Percentiles rank a stretch among this genome's conserved stretches.
Conservation (phyloP, 805 yeast species). For the Maudiozyma pseudohumilis region DNA sequence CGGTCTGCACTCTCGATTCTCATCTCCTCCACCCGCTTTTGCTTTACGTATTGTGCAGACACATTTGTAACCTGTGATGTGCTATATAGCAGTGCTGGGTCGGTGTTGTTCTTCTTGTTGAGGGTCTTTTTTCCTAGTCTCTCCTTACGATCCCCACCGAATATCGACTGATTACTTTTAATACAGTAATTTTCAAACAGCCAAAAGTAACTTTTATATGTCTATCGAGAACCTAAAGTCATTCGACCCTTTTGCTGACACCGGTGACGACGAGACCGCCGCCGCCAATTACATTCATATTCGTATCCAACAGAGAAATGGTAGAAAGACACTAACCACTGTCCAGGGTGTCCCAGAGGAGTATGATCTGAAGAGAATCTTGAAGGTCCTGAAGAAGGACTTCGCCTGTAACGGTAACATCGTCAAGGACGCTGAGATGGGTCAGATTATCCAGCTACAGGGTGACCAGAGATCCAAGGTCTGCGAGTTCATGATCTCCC, state of each 20-base stretch:
- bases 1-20: too few species aligned
- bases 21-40: too few species aligned
- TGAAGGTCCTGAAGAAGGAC: conserved; percentile 91
- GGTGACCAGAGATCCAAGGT: conserved; percentile 98
- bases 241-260: conserved; percentile 98
- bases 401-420: conserved; percentile 98
- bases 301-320: conserved; percentile 99
- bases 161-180: too few species aligned
- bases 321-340: conserved; percentile 96
- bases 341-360: conserved; percentile 96
- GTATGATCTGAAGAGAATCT: conserved; percentile 87
- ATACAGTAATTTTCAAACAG: too few species aligned
- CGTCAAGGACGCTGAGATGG: conserved; percentile 91
- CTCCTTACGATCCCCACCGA: too few species aligned
- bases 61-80: too few species aligned
- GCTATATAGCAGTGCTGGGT: too few species aligned
- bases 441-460: conserved; percentile 94
- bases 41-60: too few species aligned
- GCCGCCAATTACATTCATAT: conserved; percentile 92
- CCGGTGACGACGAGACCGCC: conserved; percentile 98
- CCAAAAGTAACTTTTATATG: conserved; percentile 16
- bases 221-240: conserved; percentile 87
- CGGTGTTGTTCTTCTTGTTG: too few species aligned
- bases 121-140: too few species aligned
- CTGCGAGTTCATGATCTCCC: conserved; percentile 79